phyloP scores from a whole-genome alignment of 139 green algal genomes.

The Asterochloris sp. region DNA sequence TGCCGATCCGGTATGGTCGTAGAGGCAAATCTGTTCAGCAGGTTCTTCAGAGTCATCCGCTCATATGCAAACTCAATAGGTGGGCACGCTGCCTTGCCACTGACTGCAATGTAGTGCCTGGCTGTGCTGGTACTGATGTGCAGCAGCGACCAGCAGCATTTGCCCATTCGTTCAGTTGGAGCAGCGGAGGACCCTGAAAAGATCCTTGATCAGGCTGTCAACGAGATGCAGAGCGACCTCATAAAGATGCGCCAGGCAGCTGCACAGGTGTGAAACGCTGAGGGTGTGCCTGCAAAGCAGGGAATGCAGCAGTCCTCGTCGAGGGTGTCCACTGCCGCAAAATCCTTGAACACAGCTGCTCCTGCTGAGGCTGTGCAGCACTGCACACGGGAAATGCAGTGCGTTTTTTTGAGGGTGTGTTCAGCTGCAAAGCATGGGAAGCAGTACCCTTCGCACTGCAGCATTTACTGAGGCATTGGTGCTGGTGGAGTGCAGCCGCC shows the following conservation, averaged over 20 bases:
- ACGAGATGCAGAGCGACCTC: conserved; percentile 97
- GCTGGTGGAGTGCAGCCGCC: no score
- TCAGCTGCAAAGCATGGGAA: background rate
- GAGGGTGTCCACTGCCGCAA: no score
- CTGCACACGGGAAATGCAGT: background rate
- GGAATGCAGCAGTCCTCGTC: no score
- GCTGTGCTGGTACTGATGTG: background rate
- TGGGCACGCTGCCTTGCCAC: conserved; percentile 24
- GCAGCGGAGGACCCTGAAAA: conserved; percentile 95
- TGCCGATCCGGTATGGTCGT: conserved; percentile 23
- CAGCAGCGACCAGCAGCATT: background rate
- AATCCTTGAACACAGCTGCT: no score
- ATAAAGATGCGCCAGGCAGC: conserved; percentile 97
- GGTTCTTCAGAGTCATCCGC: conserved; percentile 76
- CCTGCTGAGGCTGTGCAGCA: no score
- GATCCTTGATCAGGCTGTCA: conserved; percentile 94
- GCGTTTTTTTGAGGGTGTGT: background rate
- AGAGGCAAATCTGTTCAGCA: conserved; percentile 88
- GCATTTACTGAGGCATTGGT: no score
- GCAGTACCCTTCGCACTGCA: no score
- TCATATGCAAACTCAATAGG: conserved; percentile 88
- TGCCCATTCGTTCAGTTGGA: conserved; percentile 47
- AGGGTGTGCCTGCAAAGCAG: no score
- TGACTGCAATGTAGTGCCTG: background rate
- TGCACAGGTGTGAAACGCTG: conserved; percentile 63